Evolutionary conservation across 345 rosid genomes (phyloP).

Genomic region (Nephelium lappaceum): DNA sequence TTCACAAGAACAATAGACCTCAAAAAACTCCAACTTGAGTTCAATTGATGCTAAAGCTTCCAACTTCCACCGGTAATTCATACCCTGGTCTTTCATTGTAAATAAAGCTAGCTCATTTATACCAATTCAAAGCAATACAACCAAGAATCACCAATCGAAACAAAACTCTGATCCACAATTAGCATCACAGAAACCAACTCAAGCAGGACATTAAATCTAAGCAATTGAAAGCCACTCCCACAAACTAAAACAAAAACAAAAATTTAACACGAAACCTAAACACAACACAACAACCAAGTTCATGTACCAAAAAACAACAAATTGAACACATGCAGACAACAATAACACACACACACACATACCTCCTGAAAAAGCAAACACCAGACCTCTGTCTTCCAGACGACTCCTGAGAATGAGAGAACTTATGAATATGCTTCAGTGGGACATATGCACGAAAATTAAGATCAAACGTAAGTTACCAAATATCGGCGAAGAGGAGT

Average conservation of each 20-base stretch:
- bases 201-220: not conserved
- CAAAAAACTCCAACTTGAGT: not conserved
- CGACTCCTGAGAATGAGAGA: conserved; percentile 27
- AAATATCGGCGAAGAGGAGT: too few species aligned
- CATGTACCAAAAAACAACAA: not conserved
- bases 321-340: not conserved
- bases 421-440: too few species aligned
- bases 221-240: not conserved
- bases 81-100: not conserved
- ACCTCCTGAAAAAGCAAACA: conserved; percentile 58
- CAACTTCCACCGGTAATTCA: not conserved
- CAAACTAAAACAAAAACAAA: not conserved
- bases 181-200: not conserved
- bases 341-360: not conserved
- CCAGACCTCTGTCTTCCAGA: conserved; percentile 54
- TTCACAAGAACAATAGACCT: not conserved
- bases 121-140: conserved; percentile 11
- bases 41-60: not conserved
- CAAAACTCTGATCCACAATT: not conserved
- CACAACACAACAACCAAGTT: conserved; percentile 6
- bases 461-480: too few species aligned
- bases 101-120: not conserved
- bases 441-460: too few species aligned
- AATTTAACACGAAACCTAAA: not conserved
- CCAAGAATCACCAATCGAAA: not conserved